Evolutionary conservation across 768 basidiomycete genomes (phyloP), one percentile per base, ranked within the genome.

Genomic region (Auricularia sp.): DNA sequence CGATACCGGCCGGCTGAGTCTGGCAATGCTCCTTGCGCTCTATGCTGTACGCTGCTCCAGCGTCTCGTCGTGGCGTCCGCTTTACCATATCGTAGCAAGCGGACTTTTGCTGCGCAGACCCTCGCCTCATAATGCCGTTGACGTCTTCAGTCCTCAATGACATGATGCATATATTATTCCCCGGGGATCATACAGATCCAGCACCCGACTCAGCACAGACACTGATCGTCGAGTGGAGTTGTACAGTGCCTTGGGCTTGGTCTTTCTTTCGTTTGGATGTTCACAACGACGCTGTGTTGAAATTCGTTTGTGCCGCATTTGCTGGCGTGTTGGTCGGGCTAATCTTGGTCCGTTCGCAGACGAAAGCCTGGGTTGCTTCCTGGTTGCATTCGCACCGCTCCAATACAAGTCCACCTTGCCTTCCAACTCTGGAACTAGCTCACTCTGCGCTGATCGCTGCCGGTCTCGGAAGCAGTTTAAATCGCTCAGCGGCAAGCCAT

Each of bases 21-120:
- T 76, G 18, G 74, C 72, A 11, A 79, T 82, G 76, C 70, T 79
- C 33, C 64, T 82, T 42, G 74, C 76, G 36, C 71, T 83, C 24
- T 77, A 77, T 68, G 75, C 78, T 39, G 81, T 81, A 18, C 67
- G 75, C 68, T 42, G 14, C 10, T 29, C 13, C 24, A n/a, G 29
- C 24, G 4, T 8, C 7, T 13, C 56, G 11, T 8, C 16, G 29
- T 59, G 11, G 56, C 33, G 47, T 33, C 8, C 24, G 13, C 56
- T 7, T 35, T 7, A 29, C 24, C 24, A 34, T 59, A 11, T 8
- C 18, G 24, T 33, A 59, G 56, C 56, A 59, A 59, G 3, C 24
- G 24, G 29, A 59, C 29, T 8, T 29, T 33, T 4, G 7, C 14
- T 8, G 18, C 14, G 5, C 21, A 6, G 11, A 6, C 34, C 24